phyloP scores from a whole-genome alignment of 78 protist species.

The Tieghemostelium lacteum region DNA sequence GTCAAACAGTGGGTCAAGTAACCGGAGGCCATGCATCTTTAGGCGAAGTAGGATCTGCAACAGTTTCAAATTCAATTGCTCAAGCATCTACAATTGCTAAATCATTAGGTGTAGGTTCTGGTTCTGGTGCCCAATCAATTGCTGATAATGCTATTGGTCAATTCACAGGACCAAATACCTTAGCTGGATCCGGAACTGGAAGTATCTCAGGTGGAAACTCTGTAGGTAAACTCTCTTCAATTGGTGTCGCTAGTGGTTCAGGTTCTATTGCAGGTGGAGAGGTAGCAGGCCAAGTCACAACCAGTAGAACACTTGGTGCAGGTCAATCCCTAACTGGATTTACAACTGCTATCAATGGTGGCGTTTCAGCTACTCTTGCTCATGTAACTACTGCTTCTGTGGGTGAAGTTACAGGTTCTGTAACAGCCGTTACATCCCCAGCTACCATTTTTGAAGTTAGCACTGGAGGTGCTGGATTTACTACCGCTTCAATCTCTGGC shows the following conservation, averaged over 20 bases:
- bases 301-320: background rate
- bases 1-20: background rate
- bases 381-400: background rate
- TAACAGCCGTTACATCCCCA: background rate
- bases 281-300: too few species aligned
- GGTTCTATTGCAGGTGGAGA: background rate
- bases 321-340: background rate
- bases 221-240: too few species aligned
- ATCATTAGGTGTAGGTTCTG: background rate
- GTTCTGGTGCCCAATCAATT: background rate
- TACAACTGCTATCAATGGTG: background rate
- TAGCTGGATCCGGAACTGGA: background rate
- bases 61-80: background rate
- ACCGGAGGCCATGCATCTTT: background rate
- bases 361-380: too few species aligned
- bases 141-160: background rate
- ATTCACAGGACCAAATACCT: background rate
- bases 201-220: background rate
- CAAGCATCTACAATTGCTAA: too few species aligned
- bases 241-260: background rate
- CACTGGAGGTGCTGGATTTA: background rate
- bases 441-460: background rate
- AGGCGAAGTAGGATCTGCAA: background rate
- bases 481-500: background rate
- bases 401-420: background rate